Evolutionary conservation across 257 asterid species (phyloP), one percentile per base, ranked within the genome.

Genomic region (Lycium barbarum): DNA sequence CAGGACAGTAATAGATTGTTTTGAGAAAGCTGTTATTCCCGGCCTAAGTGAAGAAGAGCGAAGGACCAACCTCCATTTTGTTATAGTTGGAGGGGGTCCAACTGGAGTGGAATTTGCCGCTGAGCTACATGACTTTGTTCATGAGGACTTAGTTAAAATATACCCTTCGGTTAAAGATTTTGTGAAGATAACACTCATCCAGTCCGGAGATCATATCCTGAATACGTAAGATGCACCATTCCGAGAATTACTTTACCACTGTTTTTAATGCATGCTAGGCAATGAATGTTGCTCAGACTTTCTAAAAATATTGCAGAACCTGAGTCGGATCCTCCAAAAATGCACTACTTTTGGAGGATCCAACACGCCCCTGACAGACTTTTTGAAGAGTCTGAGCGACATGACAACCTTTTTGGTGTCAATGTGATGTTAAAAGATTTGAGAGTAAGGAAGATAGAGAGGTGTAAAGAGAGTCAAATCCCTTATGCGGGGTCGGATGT

Each of bases 51-150:
- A 95, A 79, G 97, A 96, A 90, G 99, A 94, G 88, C 93, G 92
- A 86, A 90, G 90, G 88, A 91, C 85, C 80, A 88, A 94, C 87
- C 99, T 96, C 88, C 98, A 96, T 87, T 96, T 96, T 83, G 97
- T 95, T 70, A 92, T 96, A 68, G 98, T 96, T 86, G 99, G 98
- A 86, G 99, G 99, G 84, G 99, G 98, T 80, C 98, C 99, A 55
- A 90, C 98, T 4, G 99, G 99, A 26, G 94, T 91, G 78, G 94
- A 91, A 89, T 90, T 91, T 87, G 96, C 99, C 22, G 98, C 98
- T 12, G 97, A 93, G 87, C 97, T 96, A 87, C 95, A 96, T 79
- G 99, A 96, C 86, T 93, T 89, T 86, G 91, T 96, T 81, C 89
- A 83, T 72, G 95, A 91, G 85, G 99, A 96, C 91, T 89, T 95